Percentiles rank a stretch among this genome's conserved stretches.
These are phyloP conservation scores for Diaporthe citriasiana DNA, from an alignment of 2,329 filamentous ascomycete species.

Conservation along the genomic window DNA sequence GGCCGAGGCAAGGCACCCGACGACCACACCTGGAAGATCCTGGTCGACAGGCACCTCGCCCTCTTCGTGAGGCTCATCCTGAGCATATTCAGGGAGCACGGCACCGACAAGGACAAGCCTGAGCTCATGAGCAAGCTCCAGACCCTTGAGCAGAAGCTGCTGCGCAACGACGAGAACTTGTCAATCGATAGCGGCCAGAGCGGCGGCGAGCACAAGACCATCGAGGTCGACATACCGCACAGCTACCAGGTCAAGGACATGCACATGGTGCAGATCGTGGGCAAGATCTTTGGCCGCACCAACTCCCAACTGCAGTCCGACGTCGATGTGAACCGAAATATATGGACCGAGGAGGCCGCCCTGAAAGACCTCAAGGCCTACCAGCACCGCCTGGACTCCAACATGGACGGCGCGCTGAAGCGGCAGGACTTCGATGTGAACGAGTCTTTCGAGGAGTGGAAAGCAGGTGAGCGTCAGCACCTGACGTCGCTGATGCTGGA, in stretches of 20 bases:
- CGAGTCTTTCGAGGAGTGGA: conserved; percentile 91
- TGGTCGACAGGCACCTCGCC: conserved; percentile 94
- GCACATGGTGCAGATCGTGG: conserved; percentile 90
- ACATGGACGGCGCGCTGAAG: conserved; percentile 81
- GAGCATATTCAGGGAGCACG: conserved; percentile 83
- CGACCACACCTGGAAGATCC: conserved; percentile 90
- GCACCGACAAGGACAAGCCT: conserved; percentile 86
- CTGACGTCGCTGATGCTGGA: conserved; percentile 94
- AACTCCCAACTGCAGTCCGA: conserved; percentile 87
- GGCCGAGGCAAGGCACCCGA: conserved; percentile 78
- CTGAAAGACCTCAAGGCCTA: conserved; percentile 94
- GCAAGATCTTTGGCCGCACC: conserved; percentile 85
- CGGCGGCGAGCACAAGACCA: conserved; percentile 73
- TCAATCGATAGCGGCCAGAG: conserved; percentile 72
- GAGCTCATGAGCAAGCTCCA: conserved; percentile 85
- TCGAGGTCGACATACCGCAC: conserved; percentile 86
- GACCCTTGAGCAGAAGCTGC: conserved; percentile 91
- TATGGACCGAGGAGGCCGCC: conserved; percentile 94
- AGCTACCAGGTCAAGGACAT: conserved; percentile 97
- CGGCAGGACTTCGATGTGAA: conserved; percentile 91
- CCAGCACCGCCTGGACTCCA: conserved; percentile 87
- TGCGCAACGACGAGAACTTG: conserved; percentile 94
- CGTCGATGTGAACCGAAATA: conserved; percentile 82
- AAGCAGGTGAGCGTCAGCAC: conserved; percentile 87
- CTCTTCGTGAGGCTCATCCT: conserved; percentile 91